Evolutionary conservation across 148 eudicot species (phyloP).

Genomic region (Chenopodium formosanum): DNA sequence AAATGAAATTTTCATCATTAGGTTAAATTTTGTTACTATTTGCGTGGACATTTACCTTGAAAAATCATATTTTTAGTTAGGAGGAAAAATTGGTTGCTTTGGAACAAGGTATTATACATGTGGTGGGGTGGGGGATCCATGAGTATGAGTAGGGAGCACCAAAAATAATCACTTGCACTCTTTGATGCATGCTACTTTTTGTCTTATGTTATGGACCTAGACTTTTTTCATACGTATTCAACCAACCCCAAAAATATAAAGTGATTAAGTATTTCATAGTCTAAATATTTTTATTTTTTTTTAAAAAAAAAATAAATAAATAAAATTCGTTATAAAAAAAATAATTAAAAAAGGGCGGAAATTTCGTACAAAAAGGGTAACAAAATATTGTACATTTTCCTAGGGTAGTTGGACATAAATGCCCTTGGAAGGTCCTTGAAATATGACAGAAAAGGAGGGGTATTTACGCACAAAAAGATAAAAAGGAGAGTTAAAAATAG

Average conservation of each 20-base stretch:
- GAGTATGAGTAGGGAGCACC: conserved; percentile 17
- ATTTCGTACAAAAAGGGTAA: neutral
- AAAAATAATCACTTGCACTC: conserved; percentile 4
- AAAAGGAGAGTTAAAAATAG: neutral
- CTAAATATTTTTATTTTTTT: neutral
- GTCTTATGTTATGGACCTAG: conserved; percentile 25
- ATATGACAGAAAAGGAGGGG: conserved; percentile 14
- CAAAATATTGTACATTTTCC: neutral
- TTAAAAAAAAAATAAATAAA: too few species aligned
- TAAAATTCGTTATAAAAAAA: too few species aligned
- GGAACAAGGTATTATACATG: conserved; percentile 18
- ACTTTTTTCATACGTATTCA: conserved; percentile 20
- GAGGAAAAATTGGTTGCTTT: neutral
- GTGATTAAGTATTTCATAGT: neutral
- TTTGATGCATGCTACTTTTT: conserved; percentile 25
- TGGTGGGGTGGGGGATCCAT: conserved; percentile 1
- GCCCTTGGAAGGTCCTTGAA: neutral
- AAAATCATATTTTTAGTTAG: neutral
- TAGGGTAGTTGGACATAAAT: conserved; percentile 3
- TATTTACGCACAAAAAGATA: neutral
- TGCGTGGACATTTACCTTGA: neutral
- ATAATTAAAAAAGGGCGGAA: neutral
- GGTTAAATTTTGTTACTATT: neutral
- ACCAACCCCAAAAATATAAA: neutral
- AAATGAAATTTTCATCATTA: neutral